These are phyloP conservation scores for Sparassis latifolia DNA, from an alignment of 1,284 basidiomycete species.

Conservation along the genomic window DNA sequence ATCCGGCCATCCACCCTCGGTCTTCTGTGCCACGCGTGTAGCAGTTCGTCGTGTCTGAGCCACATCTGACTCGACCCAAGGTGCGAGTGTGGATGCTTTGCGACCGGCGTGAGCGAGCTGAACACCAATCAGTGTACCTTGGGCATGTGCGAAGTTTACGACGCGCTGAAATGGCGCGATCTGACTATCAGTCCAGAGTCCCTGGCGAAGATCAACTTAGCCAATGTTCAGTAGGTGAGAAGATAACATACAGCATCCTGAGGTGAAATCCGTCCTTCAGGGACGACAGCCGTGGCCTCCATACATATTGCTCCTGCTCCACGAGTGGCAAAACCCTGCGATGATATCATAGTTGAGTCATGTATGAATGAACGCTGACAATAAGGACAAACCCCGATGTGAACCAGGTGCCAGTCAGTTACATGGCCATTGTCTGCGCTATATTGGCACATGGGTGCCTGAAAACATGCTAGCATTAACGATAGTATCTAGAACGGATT, in stretches of 20 bases:
- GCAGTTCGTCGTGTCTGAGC: constrained; percentile 19
- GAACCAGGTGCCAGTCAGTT: constrained; percentile 78
- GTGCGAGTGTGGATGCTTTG: constrained; percentile 55
- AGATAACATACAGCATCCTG: constrained; percentile 23
- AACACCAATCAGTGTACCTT: constrained; percentile 66
- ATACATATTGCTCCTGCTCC: constrained; percentile 60
- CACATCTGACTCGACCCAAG: constrained; percentile 43
- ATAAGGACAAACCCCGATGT: constrained; percentile 39
- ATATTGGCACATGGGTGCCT: constrained; percentile 81
- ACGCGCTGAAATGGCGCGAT: constrained; percentile 61
- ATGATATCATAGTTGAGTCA: not conserved
- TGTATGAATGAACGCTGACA: not conserved
- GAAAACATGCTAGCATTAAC: not conserved
- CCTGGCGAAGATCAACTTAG: constrained; percentile 23
- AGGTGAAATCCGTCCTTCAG: constrained; percentile 58
- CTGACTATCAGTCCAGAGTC: constrained; percentile 77
- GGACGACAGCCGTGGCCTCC: constrained; percentile 51
- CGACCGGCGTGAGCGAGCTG: constrained; percentile 81
- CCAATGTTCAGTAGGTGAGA: not conserved
- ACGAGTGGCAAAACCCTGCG: constrained; percentile 48
- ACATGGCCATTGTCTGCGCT: constrained; percentile 64
- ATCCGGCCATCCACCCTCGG: constrained; percentile 67
- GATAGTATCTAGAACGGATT: not conserved
- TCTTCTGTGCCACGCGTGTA: constrained; percentile 31
- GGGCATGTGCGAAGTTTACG: constrained; percentile 71